A percentile compares a stretch with the other conserved stretches of the same genome.
Evolutionary conservation across 768 basidiomycete genomes (phyloP).

Genomic region (Agaricus sinodeliciosus): DNA sequence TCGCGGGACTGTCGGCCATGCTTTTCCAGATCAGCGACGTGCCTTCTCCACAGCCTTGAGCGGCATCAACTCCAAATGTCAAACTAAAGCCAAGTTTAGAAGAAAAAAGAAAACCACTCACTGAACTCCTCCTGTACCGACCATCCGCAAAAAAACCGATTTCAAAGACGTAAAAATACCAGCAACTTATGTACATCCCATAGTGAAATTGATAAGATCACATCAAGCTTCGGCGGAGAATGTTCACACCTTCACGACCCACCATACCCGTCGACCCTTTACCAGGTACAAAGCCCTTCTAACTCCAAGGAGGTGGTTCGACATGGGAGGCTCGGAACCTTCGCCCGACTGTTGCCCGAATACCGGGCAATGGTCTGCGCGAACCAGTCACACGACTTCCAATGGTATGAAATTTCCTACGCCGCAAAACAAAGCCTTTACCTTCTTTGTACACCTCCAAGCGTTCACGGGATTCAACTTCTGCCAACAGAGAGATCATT

Average conservation of each 20-base stretch:
- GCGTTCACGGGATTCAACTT: neutral
- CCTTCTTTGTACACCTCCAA: neutral
- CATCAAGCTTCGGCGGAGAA: too few species aligned
- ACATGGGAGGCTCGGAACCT: too few species aligned
- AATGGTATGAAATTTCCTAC: neutral
- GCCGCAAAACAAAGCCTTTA: neutral
- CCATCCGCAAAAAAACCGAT: neutral
- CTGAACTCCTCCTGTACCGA: too few species aligned
- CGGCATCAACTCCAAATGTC: neutral
- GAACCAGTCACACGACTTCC: too few species aligned
- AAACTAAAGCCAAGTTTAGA: neutral
- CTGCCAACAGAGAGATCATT: neutral
- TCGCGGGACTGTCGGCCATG: constrained; percentile 7
- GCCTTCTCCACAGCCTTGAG: neutral
- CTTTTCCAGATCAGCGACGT: neutral
- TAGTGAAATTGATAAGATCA: too few species aligned
- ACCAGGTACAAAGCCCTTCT: too few species aligned
- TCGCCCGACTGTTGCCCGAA: too few species aligned
- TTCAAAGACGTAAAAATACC: neutral
- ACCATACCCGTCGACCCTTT: too few species aligned
- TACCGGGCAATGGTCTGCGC: too few species aligned
- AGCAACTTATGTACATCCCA: neutral
- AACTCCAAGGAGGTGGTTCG: too few species aligned
- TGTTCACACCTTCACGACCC: too few species aligned
- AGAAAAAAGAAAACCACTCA: too few species aligned